Evolutionary conservation across 140 eudicot genomes (phyloP), one percentile per base, ranked within the genome.

Genomic region (Bidens hawaiensis): DNA sequence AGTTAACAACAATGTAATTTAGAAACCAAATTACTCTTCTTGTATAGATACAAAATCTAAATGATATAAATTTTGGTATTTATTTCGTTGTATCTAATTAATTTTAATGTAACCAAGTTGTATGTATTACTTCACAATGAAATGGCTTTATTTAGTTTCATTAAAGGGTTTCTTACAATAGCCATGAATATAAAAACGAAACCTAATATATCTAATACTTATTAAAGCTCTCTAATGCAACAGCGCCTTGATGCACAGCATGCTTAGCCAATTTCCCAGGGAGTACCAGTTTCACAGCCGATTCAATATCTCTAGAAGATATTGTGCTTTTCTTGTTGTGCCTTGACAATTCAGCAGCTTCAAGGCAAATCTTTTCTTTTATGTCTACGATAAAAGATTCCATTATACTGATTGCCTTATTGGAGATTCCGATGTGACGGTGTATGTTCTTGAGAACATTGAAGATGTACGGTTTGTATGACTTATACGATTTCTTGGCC

Each of bases 281-380:
- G 11, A 63, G 57, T 45, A 63, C 69, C 17, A 63, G 57, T 15
- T 28, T 63, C 30, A 63, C 69, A 5, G 69, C 57, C 25, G 78
- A 65, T 72, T 79, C 75, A 16, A 79, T 79, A 58, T 75, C 84
- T 36, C 84, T 71, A 6, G 80, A 60, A 2, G 84, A 64, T 17
- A 79, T 65, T 8, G 78, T 75, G n/a, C 66, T 78, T 68, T 70
- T 75, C 56, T 79, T 79, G 62, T 79, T 74, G 54, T 65, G 71
- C 49, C 67, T 60, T 8, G 78, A 72, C 1, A 79, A 67, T 7
- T 60, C 21, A 0, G 78, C 59, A 4, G 81, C 64, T 50, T 79
- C 84, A 18, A 41, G 57, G 1, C 57, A 23, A 5, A 31, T 31
- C 22, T 63, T 63, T 17, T 63, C 57, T 11, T 43, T n/a, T 28